Conservation (phyloP, 2,329 filamentous ascomycete species). For the Hymenoscyphus linearis region DNA sequence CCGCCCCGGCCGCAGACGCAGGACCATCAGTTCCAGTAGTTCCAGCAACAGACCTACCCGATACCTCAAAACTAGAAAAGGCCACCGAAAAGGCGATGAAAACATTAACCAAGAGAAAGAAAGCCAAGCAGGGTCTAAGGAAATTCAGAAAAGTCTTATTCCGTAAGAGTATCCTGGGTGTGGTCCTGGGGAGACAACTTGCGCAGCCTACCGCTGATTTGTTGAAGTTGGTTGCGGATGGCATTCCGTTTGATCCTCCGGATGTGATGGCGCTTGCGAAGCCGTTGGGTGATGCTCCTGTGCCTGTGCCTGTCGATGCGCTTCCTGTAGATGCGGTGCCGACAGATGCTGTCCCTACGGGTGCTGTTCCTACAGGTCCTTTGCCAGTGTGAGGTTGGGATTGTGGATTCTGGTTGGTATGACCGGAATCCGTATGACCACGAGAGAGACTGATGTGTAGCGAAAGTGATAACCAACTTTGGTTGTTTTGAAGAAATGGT, state of each 20-base stretch:
- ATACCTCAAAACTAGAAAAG: neutral
- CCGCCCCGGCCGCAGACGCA: neutral
- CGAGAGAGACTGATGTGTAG: too few relatives aligned
- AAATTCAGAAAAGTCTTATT: slow-evolving; percentile 16
- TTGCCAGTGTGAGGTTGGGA: too few relatives aligned
- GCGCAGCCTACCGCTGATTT: slow-evolving; percentile 18
- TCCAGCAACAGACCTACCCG: neutral
- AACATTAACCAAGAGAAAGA: neutral
- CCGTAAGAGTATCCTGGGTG: slow-evolving; percentile 18
- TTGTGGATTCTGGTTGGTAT: too few relatives aligned
- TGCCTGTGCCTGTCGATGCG: slow-evolving; percentile 11
- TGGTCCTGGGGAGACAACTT: slow-evolving; percentile 26
- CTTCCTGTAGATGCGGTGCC: slow-evolving; percentile 5
- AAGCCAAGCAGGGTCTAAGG: slow-evolving; percentile 7
- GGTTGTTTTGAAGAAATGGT: too few relatives aligned
- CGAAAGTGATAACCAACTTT: too few relatives aligned
- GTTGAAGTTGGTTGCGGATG: slow-evolving; percentile 18
- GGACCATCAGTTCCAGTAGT: neutral
- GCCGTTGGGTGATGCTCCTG: slow-evolving; percentile 12
- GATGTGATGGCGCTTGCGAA: slow-evolving; percentile 1
- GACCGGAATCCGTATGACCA: too few relatives aligned
- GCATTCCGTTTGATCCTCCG: slow-evolving; percentile 7
- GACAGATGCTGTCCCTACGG: too few relatives aligned
- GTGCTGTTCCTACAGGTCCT: too few relatives aligned
- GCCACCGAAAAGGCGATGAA: neutral